Evolutionary conservation across 116 monocot genomes (phyloP).

Genomic region (Phalaenopsis hybrid): DNA sequence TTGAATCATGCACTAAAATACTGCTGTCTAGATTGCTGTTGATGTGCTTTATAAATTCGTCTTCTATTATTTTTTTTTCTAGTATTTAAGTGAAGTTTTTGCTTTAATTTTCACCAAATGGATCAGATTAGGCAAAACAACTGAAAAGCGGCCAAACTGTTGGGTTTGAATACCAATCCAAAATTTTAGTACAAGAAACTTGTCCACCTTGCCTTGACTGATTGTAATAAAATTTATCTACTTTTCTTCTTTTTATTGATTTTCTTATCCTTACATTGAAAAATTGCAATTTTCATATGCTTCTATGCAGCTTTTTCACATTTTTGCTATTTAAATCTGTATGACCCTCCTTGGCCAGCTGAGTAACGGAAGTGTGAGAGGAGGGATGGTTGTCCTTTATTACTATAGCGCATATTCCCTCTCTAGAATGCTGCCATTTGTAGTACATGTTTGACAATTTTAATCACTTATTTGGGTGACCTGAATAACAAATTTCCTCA

Average conservation of each 20-base stretch:
- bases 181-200: background rate
- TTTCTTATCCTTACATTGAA: background rate
- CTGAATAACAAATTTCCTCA: background rate
- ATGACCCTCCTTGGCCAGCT: background rate
- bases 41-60: background rate
- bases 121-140: background rate
- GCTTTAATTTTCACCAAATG: background rate
- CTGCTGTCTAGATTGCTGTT: background rate
- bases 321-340: background rate
- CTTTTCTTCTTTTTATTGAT: background rate
- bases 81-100: background rate
- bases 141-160: background rate
- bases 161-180: background rate
- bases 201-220: background rate
- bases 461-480: background rate
- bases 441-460: background rate
- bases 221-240: background rate
- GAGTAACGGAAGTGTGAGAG: background rate
- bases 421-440: background rate
- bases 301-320: background rate
- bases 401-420: background rate
- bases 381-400: background rate
- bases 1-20: background rate
- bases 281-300: background rate
- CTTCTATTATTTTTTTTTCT: background rate